Base-by-base conservation (phyloP, 345 rosid species). In the Pistacia atlantica region DNA sequence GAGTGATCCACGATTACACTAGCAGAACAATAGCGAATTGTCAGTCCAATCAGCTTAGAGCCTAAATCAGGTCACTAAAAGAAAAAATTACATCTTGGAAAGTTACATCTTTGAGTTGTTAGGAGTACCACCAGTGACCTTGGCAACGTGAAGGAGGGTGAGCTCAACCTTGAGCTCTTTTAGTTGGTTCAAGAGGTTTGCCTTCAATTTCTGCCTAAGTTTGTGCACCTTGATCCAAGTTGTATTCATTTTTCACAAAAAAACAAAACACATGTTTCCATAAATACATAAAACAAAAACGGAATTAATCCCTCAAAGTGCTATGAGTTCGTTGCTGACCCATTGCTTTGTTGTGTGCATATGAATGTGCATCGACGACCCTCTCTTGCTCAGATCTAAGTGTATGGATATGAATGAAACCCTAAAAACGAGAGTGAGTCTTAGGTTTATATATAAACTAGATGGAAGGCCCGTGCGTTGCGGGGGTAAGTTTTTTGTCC, bases 151-250 rank as follows among this genome's bases (percentile, higher is more conserved):
- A 10, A 90, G 92, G 77, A 89, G 91, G 33, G 92, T 82, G 2
- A 90, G 87, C 83, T 90, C 90, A 11, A 84, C 85, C 78, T 90
- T 90, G 54, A 90, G 89, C 48, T 90, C 94, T 78, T 87, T 89
- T 84, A 89, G 69, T 82, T 90, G 92, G 73, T n/a, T 70, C 83
- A 83, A 76, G 45, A 90, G 90, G 0, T 90, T 91, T 0, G 58
- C 0, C 83, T 89, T 90, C 22, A 91, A 64, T 52, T 87, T 89
- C 83, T 90, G 86, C 31, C 92, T 78, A 78, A 89, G 78, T 86
- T 91, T 91, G 61, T 89, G 89, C 18, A 87, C 93, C 85, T 91
- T 91, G 77, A 91, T 87, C 78, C 91, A 82, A 37, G 93, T 93
- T 89, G 80, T 54, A 65, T 55, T 48, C 48, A 28, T 54, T 16